Conservation (phyloP, 768 basidiomycete genomes). For the Rhizopogon vinicolor region DNA sequence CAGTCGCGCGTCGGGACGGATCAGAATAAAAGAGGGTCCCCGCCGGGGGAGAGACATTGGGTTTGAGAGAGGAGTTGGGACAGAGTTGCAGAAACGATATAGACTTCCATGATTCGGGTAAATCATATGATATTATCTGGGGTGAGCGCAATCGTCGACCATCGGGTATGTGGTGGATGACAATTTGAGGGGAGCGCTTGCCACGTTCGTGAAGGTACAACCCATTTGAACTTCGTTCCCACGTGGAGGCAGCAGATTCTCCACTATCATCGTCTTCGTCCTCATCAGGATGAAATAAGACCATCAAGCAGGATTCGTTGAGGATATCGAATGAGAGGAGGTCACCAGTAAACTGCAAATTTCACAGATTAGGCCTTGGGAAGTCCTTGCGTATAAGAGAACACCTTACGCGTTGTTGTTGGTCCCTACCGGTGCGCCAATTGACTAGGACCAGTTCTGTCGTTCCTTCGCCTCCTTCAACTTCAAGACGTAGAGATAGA, state of each 20-base stretch:
- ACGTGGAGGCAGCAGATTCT: conserved; percentile 7
- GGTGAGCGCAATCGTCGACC: conserved; percentile 7
- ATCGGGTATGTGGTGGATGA: conserved; percentile 17
- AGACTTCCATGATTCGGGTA: conserved; percentile 48
- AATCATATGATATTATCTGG: conserved; percentile 37
- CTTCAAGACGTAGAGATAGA: conserved; percentile 21
- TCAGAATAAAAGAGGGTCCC: conserved; percentile 55
- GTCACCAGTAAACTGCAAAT: conserved; percentile 20
- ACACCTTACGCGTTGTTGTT: background rate
- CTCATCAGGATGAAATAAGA: conserved; percentile 27
- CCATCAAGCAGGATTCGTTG: conserved; percentile 19
- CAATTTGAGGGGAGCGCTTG: conserved; percentile 26
- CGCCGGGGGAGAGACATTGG: conserved; percentile 29
- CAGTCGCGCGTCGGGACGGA: conserved; percentile 44
- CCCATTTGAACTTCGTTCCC: conserved; percentile 26
- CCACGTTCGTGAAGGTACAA: conserved; percentile 25
- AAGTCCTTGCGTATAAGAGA: background rate
- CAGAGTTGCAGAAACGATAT: conserved; percentile 41
- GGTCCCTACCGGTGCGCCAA: conserved; percentile 21
- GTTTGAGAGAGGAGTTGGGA: conserved; percentile 40
- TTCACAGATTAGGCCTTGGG: background rate
- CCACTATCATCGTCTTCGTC: conserved; percentile 26
- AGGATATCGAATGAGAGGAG: conserved; percentile 26
- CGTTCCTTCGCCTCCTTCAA: conserved; percentile 27
- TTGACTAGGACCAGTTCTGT: conserved; percentile 26